A percentile compares a stretch with the other conserved stretches of the same genome.
These are phyloP conservation scores for Eimeria necatrix DNA, from an alignment of 169 alveolate genomes.

Conservation along the genomic window DNA sequence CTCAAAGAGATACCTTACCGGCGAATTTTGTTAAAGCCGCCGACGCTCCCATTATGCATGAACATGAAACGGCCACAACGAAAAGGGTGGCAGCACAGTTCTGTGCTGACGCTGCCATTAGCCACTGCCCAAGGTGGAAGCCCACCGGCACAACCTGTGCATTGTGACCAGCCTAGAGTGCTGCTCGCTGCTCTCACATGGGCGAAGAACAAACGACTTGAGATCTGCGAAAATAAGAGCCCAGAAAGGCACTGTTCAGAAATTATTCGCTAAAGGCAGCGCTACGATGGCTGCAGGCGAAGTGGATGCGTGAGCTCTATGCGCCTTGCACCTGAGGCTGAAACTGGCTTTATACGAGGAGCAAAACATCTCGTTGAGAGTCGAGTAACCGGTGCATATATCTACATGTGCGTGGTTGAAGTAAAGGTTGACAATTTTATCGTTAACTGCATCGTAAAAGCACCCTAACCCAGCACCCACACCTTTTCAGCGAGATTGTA, in stretches of 20 bases:
- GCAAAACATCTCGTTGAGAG: background rate
- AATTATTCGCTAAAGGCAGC: too few relatives aligned
- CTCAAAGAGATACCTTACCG: constrained; percentile 44
- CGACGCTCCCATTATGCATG: constrained; percentile 81
- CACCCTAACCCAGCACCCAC: background rate
- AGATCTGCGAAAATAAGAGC: constrained; percentile 36
- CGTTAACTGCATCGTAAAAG: too few relatives aligned
- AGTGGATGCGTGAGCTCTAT: too few relatives aligned
- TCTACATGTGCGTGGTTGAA: background rate
- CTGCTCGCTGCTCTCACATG: constrained; percentile 82
- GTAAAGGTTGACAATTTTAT: background rate
- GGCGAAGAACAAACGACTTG: constrained; percentile 79
- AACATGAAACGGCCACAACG: constrained; percentile 80
- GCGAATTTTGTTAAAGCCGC: constrained; percentile 71
- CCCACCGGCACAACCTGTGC: constrained; percentile 49
- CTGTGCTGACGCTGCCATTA: constrained; percentile 79
- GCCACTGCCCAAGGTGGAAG: constrained; percentile 75
- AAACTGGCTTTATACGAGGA: background rate
- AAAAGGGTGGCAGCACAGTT: constrained; percentile 81
- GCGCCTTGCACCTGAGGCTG: background rate
- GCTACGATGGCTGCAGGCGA: too few relatives aligned
- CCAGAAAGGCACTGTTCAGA: too few relatives aligned
- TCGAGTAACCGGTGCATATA: background rate
- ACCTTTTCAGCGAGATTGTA: constrained; percentile 78
- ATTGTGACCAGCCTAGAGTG: constrained; percentile 39